A percentile compares a stretch with the other conserved stretches of the same genome.
These are phyloP conservation scores for Colletotrichum magnum DNA, from an alignment of 2,329 filamentous ascomycete genomes.

Conservation along the genomic window DNA sequence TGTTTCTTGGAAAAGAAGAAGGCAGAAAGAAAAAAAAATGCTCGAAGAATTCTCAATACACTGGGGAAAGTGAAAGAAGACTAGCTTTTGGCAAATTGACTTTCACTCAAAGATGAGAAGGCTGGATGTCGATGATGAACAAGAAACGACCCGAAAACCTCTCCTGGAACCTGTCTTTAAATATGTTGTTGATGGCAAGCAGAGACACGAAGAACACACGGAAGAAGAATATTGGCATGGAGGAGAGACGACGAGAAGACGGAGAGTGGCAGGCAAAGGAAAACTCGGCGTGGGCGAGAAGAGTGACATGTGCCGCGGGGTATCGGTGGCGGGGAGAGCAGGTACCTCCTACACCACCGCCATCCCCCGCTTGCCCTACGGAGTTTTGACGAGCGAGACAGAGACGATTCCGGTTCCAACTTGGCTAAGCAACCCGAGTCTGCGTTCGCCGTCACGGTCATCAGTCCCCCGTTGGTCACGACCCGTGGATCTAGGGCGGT, in stretches of 20 bases:
- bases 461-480: constrained; percentile 4
- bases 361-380: too few species aligned
- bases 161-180: constrained; percentile 31
- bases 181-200: constrained; percentile 37
- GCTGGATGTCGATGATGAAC: constrained; percentile 1
- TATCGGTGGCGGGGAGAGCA: constrained; percentile 9
- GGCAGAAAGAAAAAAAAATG: neutral
- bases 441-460: constrained; percentile 17
- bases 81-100: neutral
- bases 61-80: neutral
- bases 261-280: constrained; percentile 9
- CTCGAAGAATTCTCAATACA: neutral
- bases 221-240: neutral
- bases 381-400: too few species aligned
- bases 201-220: constrained; percentile 5
- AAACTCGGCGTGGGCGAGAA: constrained; percentile 17
- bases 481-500: constrained; percentile 27
- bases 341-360: constrained; percentile 9
- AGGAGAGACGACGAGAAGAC: constrained; percentile 10
- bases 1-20: neutral
- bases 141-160: neutral
- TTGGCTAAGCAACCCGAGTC: constrained; percentile 35
- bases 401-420: neutral
- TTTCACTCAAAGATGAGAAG: constrained; percentile 12
- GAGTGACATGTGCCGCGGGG: constrained; percentile 27